Evolutionary conservation across 257 asterid genomes (phyloP).

Genomic region (Solanum sejunctum): DNA sequence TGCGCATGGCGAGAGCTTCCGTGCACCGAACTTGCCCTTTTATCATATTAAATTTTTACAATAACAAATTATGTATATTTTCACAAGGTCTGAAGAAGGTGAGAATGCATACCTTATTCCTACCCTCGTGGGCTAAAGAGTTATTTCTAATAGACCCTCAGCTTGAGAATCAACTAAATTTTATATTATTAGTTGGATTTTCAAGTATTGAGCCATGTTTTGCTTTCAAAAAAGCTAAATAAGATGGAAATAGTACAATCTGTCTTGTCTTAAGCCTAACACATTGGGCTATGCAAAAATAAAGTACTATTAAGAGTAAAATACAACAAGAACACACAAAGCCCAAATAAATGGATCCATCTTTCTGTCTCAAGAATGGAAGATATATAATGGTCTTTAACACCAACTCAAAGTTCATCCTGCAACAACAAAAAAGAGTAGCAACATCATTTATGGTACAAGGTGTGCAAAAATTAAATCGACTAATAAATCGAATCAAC

Average conservation of each 20-base stretch:
- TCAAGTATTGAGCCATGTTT: not conserved
- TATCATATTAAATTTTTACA: not conserved
- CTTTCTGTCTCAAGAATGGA: not conserved
- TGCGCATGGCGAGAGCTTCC: too few species aligned
- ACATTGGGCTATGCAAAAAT: not conserved
- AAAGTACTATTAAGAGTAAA: not conserved
- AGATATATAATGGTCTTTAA: not conserved
- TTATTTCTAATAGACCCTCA: not conserved
- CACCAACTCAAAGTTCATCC: not conserved
- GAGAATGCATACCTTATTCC: not conserved
- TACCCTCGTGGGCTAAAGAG: rapidly evolving
- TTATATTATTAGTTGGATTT: not conserved
- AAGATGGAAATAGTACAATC: not conserved
- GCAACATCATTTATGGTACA: not conserved
- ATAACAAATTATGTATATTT: not conserved
- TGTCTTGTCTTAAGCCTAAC: not conserved
- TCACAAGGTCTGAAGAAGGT: not conserved
- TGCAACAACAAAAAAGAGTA: not conserved
- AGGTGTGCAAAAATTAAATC: too few species aligned
- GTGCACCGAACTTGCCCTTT: too few species aligned
- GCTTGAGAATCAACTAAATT: not conserved
- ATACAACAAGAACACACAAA: not conserved
- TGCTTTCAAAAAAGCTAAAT: not conserved
- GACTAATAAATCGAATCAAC: too few species aligned
- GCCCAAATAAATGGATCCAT: not conserved